Percentiles rank a stretch among this genome's conserved stretches.
Conservation (phyloP, 768 basidiomycete species). For the Agrocybe pediades region DNA sequence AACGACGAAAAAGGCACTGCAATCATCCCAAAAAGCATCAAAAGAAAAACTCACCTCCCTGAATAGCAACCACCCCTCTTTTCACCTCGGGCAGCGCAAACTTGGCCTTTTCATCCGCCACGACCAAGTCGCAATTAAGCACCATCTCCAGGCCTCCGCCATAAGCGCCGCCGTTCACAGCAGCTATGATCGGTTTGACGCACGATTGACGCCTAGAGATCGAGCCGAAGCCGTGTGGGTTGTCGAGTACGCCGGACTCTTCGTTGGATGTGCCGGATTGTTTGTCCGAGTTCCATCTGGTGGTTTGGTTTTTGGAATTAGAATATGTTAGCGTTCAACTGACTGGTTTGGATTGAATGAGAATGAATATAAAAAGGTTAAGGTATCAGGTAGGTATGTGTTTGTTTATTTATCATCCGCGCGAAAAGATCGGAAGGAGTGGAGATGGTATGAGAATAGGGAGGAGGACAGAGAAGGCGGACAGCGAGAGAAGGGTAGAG, state of each 20-base stretch:
- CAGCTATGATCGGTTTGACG: constrained; percentile 77
- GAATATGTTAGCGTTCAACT: background rate
- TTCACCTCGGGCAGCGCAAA: constrained; percentile 81
- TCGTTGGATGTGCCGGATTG: constrained; percentile 44
- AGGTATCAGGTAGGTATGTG: no score
- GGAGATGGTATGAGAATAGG: no score
- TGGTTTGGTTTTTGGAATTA: background rate
- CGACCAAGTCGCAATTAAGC: constrained; percentile 76
- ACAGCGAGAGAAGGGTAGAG: no score
- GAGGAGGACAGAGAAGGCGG: no score
- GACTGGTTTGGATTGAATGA: no score
- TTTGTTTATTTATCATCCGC: no score
- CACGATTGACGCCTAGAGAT: constrained; percentile 64
- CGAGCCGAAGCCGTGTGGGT: constrained; percentile 67
- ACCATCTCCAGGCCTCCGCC: constrained; percentile 71
- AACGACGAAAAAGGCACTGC: background rate
- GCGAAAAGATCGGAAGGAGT: no score
- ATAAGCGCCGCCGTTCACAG: constrained; percentile 74
- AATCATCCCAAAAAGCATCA: background rate
- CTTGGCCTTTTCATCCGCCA: constrained; percentile 65
- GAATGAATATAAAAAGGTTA: no score
- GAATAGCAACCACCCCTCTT: constrained; percentile 71
- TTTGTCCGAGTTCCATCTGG: constrained; percentile 64
- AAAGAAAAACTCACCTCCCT: constrained; percentile 55
- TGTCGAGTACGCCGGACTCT: constrained; percentile 38